phyloP scores from a whole-genome alignment of 2,329 filamentous ascomycete genomes.

The Aspergillus novofumigatus region DNA sequence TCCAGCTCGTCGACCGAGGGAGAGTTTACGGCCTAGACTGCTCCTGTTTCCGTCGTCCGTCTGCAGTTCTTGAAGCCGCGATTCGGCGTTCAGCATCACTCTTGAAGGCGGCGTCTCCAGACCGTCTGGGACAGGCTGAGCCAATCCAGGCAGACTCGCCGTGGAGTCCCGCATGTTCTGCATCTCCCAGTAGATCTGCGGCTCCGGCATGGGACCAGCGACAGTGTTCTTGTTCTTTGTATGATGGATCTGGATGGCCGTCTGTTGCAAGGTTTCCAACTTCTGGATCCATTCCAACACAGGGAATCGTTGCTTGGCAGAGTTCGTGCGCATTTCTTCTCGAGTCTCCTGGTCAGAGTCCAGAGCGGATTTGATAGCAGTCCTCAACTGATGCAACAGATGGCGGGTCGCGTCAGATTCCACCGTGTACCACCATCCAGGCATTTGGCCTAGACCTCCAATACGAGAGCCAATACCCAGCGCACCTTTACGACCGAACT shows the following conservation, averaged over 20 bases:
- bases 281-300: constrained; percentile 65
- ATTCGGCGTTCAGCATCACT: constrained; percentile 1
- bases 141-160: not conserved
- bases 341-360: constrained; percentile 54
- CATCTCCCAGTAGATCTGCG: constrained; percentile 8
- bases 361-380: constrained; percentile 58
- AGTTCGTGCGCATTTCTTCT: constrained; percentile 61
- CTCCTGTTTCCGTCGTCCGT: constrained; percentile 1
- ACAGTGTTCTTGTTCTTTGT: constrained; percentile 45
- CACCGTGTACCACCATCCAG: constrained; percentile 67
- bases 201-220: not conserved
- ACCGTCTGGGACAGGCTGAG: not conserved
- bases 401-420: constrained; percentile 62
- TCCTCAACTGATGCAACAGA: constrained; percentile 61
- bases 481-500: constrained; percentile 65
- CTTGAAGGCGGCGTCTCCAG: constrained; percentile 1
- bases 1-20: constrained; percentile 12
- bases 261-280: constrained; percentile 45
- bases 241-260: constrained; percentile 47
- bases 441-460: constrained; percentile 65
- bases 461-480: constrained; percentile 63
- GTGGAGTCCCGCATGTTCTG: constrained; percentile 5
- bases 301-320: constrained; percentile 62
- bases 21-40: constrained; percentile 8
- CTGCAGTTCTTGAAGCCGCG: constrained; percentile 7